Percentiles rank a stretch among this genome's conserved stretches.
These are phyloP conservation scores for Fusarium caatingaense DNA, from an alignment of 2,329 filamentous ascomycete genomes.

Conservation along the genomic window DNA sequence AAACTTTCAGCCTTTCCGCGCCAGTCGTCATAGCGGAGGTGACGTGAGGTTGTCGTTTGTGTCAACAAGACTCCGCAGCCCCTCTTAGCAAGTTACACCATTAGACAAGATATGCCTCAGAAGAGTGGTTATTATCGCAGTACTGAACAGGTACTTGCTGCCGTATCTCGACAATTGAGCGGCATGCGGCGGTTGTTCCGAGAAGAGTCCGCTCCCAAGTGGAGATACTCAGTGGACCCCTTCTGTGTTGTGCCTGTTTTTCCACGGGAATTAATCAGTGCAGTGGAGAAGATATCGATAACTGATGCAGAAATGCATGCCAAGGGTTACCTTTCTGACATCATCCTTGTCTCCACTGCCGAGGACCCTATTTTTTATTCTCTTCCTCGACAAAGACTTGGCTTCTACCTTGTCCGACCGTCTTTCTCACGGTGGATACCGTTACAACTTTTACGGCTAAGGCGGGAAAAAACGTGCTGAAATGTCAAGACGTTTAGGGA, in stretches of 20 bases:
- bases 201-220: conserved; percentile 39
- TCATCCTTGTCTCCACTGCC: conserved; percentile 37
- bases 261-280: conserved; percentile 28
- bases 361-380: conserved; percentile 14
- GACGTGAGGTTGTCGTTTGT: conserved; percentile 26
- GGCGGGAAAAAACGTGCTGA: conserved; percentile 23
- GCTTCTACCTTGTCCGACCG: conserved; percentile 12
- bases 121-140: conserved; percentile 2
- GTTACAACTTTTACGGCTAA: conserved; percentile 38
- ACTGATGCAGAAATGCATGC: conserved; percentile 14
- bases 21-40: conserved; percentile 26
- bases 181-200: conserved; percentile 34
- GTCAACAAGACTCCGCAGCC: conserved; percentile 31
- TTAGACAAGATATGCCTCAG: conserved; percentile 37
- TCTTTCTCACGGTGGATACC: conserved; percentile 32
- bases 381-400: background rate
- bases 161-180: conserved; percentile 26
- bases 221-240: conserved; percentile 14
- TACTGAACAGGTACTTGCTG: background rate
- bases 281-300: conserved; percentile 11
- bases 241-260: conserved; percentile 29
- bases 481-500: conserved; percentile 17
- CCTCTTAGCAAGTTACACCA: conserved; percentile 38
- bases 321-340: conserved; percentile 34
- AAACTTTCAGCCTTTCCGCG: conserved; percentile 22